Conservation (phyloP, 192 early-diverging fungal genomes). For the Rhizophagus sp. region DNA sequence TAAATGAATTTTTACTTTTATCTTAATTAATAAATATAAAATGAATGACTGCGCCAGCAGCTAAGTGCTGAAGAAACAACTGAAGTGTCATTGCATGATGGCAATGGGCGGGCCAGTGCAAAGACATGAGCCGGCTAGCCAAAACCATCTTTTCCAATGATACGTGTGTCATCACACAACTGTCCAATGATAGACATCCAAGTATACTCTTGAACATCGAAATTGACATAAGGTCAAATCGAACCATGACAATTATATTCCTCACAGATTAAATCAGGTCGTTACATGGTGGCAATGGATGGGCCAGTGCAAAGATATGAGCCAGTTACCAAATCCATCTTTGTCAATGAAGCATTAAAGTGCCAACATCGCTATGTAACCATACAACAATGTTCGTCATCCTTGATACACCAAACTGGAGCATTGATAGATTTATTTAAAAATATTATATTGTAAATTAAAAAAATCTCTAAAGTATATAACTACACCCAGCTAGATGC, state of each 20-base stretch:
- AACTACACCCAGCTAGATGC: neutral
- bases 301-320: neutral
- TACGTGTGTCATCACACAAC: too few relatives aligned
- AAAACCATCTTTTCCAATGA: too few relatives aligned
- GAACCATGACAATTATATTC: slow-evolving; percentile 9
- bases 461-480: too few relatives aligned
- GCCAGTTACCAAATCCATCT: slow-evolving; percentile 14
- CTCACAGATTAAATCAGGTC: slow-evolving; percentile 13
- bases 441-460: too few relatives aligned
- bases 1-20: too few relatives aligned
- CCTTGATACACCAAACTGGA: slow-evolving; percentile 21
- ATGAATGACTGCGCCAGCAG: slow-evolving; percentile 4
- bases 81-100: slow-evolving; percentile 6
- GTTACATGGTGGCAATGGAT: slow-evolving; percentile 19
- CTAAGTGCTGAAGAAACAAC: slow-evolving; percentile 8
- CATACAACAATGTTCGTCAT: slow-evolving; percentile 2
- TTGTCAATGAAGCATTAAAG: slow-evolving; percentile 9
- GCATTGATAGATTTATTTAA: slow-evolving; percentile 10
- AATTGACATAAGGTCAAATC: too few relatives aligned
- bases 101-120: slow-evolving; percentile 1
- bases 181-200: neutral
- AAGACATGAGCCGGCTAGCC: neutral
- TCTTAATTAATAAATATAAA: too few relatives aligned
- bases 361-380: slow-evolving; percentile 14
- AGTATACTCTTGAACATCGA: neutral